A percentile compares a stretch with the other conserved stretches of the same genome.
Conservation (phyloP, 176 grass and related monocot genomes). For the Melocanna baccifera region DNA sequence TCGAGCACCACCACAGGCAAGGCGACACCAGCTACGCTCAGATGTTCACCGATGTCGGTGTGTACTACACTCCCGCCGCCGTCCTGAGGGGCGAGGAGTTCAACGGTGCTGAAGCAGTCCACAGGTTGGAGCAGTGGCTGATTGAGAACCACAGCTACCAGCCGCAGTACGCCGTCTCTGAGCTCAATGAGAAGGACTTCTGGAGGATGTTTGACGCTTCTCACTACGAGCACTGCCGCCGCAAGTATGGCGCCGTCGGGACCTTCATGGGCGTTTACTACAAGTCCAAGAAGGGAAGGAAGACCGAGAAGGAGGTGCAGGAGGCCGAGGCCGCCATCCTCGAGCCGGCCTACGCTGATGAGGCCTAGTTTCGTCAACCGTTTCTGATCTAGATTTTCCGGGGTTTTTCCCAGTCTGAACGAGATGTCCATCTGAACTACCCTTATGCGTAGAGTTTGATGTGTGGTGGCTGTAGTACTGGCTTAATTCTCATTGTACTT, state of each 20-base stretch:
- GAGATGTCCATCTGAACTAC: neutral
- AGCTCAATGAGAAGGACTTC: conserved; percentile 94
- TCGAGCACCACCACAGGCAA: conserved; percentile 81
- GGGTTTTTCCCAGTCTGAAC: neutral
- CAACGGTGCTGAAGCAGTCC: conserved; percentile 60
- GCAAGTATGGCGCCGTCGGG: conserved; percentile 66
- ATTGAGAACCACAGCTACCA: conserved; percentile 96
- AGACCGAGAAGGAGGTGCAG: conserved; percentile 99
- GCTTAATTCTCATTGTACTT: neutral
- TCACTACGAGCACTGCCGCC: conserved; percentile 85
- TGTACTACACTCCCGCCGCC: conserved; percentile 71
- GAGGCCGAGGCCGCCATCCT: conserved; percentile 91
- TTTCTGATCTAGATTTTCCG: neutral
- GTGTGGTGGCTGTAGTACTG: neutral
- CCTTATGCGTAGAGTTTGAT: neutral
- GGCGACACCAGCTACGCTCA: conserved; percentile 83
- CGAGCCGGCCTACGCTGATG: conserved; percentile 72
- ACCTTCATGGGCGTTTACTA: conserved; percentile 99
- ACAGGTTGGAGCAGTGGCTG: conserved; percentile 78
- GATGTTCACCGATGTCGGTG: conserved; percentile 90
- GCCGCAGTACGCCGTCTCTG: conserved; percentile 87
- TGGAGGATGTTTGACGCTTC: conserved; percentile 93
- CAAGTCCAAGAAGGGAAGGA: conserved; percentile 97
- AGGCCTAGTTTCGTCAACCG: conserved; percentile 28
- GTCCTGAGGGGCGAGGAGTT: conserved; percentile 76